phyloP scores from a whole-genome alignment of 768 basidiomycete genomes.

The Boletus subcaerulescens region DNA sequence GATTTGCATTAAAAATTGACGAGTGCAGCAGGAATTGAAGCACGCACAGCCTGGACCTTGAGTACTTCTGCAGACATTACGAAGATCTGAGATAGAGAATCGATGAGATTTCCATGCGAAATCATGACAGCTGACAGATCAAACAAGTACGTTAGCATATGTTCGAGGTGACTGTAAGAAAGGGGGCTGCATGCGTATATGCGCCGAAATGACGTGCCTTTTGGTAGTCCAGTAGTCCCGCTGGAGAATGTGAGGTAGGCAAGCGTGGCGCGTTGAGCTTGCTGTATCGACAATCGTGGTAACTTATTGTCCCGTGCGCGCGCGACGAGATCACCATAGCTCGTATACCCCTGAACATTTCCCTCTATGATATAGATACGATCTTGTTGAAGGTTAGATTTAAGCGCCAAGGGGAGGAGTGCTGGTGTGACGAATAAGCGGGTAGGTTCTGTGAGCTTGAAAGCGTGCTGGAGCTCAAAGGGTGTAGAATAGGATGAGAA shows the following conservation, averaged over 20 bases:
- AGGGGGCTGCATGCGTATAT: background rate
- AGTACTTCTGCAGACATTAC: slow-evolving; percentile 29
- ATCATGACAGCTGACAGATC: slow-evolving; percentile 60
- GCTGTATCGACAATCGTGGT: slow-evolving; percentile 41
- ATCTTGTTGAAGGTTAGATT: slow-evolving; percentile 37
- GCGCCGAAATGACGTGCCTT: slow-evolving; percentile 42
- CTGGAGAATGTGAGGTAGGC: slow-evolving; percentile 77
- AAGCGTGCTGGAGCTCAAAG: slow-evolving; percentile 51
- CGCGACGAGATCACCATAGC: slow-evolving; percentile 45
- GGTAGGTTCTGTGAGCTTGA: slow-evolving; percentile 48
- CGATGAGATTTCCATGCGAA: slow-evolving; percentile 61
- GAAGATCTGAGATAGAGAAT: slow-evolving; percentile 39
- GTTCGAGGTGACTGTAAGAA: background rate
- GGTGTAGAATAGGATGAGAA: slow-evolving; percentile 55
- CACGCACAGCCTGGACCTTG: slow-evolving; percentile 41
- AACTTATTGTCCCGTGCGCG: slow-evolving; percentile 36
- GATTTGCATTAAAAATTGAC: background rate
- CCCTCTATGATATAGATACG: slow-evolving; percentile 52
- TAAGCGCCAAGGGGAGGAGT: slow-evolving; percentile 41
- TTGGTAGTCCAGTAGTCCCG: slow-evolving; percentile 73
- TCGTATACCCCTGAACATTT: slow-evolving; percentile 36
- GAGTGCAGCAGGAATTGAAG: background rate
- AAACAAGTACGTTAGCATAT: slow-evolving; percentile 1
- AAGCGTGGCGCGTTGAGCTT: slow-evolving; percentile 50
- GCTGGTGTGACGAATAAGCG: slow-evolving; percentile 51